Evolutionary conservation across 352 stramenopile species (phyloP).

Genomic region (Paralagenidium karlingii): DNA sequence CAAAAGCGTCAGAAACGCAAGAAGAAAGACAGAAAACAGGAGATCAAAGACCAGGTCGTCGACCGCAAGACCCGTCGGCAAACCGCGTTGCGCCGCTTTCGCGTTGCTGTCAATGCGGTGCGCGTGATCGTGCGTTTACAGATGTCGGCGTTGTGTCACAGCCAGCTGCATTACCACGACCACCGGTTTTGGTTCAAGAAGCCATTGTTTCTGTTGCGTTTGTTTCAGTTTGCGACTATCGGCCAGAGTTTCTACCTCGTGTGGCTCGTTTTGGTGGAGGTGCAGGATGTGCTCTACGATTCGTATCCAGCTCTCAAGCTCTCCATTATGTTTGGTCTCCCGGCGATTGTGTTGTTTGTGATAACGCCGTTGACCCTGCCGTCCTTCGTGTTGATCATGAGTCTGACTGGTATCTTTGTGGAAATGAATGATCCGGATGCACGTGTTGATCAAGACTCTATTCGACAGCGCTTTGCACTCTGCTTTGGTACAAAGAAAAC

Average conservation of each 20-base stretch:
- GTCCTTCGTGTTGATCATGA: conserved; percentile 79
- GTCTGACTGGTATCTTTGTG: conserved; percentile 75
- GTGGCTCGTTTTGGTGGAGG: conserved; percentile 71
- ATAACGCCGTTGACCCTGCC: conserved; percentile 82
- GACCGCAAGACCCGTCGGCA: conserved; percentile 8
- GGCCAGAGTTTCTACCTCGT: conserved; percentile 79
- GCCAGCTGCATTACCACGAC: conserved; percentile 70
- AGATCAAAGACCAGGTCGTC: conserved; percentile 1
- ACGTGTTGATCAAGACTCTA: neutral
- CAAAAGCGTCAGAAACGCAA: neutral
- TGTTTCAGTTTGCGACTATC: conserved; percentile 82
- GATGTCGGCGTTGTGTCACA: conserved; percentile 78
- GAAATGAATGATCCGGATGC: conserved; percentile 40
- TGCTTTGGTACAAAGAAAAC: no score
- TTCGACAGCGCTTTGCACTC: no score
- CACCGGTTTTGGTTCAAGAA: conserved; percentile 76
- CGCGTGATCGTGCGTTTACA: conserved; percentile 73
- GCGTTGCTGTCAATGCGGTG: conserved; percentile 10
- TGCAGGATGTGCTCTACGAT: conserved; percentile 18
- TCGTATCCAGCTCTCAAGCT: neutral
- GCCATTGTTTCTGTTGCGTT: conserved; percentile 44
- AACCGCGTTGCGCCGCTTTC: conserved; percentile 14
- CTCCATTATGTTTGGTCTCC: conserved; percentile 49
- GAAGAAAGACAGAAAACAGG: no score
- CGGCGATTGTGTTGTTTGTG: conserved; percentile 47